Conservation (phyloP, 352 stramenopile genomes). For the Saprolegnia parasitica region DNA sequence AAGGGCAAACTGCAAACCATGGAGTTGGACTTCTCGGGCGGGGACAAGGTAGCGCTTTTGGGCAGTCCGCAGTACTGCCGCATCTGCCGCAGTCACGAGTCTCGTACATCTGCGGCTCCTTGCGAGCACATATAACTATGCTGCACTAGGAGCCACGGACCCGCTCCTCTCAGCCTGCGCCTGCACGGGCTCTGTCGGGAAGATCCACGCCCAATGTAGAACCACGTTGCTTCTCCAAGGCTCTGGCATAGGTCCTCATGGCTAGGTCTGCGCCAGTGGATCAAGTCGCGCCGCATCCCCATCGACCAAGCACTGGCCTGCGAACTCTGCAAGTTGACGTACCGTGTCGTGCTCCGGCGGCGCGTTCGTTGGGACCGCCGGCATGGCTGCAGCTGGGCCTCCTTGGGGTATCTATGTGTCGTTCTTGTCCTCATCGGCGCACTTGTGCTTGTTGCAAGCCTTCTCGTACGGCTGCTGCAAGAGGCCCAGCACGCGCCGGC, state of each 20-base stretch:
- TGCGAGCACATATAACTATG: not conserved
- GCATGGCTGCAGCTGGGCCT: slow-evolving; percentile 4
- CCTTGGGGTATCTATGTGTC: not conserved
- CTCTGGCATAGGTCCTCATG: not conserved
- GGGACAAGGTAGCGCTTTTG: slow-evolving; percentile 7
- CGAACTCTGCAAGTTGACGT: slow-evolving; percentile 21
- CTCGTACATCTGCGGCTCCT: slow-evolving; percentile 1
- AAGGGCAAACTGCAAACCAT: not conserved
- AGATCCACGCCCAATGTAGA: slow-evolving; percentile 27
- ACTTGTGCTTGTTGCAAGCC: not conserved
- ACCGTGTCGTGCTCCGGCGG: slow-evolving; percentile 8
- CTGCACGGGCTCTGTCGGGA: slow-evolving; percentile 21
- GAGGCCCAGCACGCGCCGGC: not conserved
- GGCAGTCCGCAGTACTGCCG: slow-evolving; percentile 25
- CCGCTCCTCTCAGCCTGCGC: slow-evolving; percentile 23
- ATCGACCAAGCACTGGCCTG: slow-evolving; percentile 27
- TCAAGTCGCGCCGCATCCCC: slow-evolving; percentile 10
- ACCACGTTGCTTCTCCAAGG: not conserved
- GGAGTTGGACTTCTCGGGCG: slow-evolving; percentile 8
- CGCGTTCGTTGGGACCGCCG: slow-evolving; percentile 1
- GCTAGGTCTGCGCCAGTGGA: slow-evolving; percentile 25
- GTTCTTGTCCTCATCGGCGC: not conserved
- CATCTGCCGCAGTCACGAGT: slow-evolving; percentile 25
- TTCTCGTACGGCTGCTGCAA: not conserved
- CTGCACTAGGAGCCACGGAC: not conserved